Evolutionary conservation across 2,329 filamentous ascomycete species (phyloP).

Genomic region (Botryosphaeria agaves): DNA sequence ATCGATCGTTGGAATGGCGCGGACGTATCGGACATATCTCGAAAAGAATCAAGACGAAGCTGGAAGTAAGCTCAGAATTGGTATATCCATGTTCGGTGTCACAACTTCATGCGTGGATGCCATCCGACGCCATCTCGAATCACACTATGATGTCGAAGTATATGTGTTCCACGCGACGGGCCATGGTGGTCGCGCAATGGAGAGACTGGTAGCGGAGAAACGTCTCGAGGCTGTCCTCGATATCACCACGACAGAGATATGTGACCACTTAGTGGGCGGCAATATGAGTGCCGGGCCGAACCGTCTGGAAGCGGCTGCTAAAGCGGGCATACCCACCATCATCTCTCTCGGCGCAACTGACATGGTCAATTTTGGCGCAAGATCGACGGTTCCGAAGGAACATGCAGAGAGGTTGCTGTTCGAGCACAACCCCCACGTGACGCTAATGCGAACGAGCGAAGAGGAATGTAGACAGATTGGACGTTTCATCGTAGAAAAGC

Average conservation of each 20-base stretch:
- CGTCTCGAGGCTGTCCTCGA: slow-evolving; percentile 50
- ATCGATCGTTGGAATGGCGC: slow-evolving; percentile 41
- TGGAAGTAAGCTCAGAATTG: slow-evolving; percentile 32
- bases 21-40: slow-evolving; percentile 18
- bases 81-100: slow-evolving; percentile 59
- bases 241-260: slow-evolving; percentile 54
- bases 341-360: slow-evolving; percentile 30
- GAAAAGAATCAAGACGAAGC: slow-evolving; percentile 4
- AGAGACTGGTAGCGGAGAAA: slow-evolving; percentile 39
- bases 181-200: slow-evolving; percentile 51
- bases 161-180: slow-evolving; percentile 57
- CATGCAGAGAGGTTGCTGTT: slow-evolving; percentile 36
- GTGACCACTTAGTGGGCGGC: slow-evolving; percentile 45
- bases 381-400: slow-evolving; percentile 34
- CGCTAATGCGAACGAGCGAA: slow-evolving; percentile 44
- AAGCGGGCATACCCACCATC: slow-evolving; percentile 39
- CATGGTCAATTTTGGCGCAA: slow-evolving; percentile 36
- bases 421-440: slow-evolving; percentile 49
- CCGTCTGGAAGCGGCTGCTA: slow-evolving; percentile 39
- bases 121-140: slow-evolving; percentile 34
- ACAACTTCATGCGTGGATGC: slow-evolving; percentile 47
- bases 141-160: slow-evolving; percentile 32
- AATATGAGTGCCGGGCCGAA: slow-evolving; percentile 40
- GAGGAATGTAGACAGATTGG: slow-evolving; percentile 41
- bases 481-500: slow-evolving; percentile 35